Evolutionary conservation across 129 eudicot species (phyloP).

Genomic region (Tagetes patula): DNA sequence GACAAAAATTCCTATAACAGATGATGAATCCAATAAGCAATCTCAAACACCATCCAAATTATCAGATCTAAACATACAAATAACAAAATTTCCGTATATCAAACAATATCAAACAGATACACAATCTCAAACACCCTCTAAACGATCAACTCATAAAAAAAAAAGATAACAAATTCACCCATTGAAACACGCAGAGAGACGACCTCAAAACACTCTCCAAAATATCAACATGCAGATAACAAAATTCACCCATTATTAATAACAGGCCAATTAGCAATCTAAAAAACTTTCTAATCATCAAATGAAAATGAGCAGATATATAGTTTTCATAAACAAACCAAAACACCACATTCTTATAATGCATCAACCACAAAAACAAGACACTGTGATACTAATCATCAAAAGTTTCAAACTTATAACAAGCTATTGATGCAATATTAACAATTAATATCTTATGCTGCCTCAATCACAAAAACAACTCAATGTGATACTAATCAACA

Average conservation of each 20-base stretch:
- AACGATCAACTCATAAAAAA: too few relatives aligned
- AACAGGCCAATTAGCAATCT: background rate
- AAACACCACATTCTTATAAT: background rate
- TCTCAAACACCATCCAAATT: background rate
- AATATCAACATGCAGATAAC: too few relatives aligned
- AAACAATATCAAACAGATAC: background rate
- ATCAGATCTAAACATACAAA: background rate
- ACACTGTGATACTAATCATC: background rate
- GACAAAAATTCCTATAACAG: background rate
- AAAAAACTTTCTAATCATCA: background rate
- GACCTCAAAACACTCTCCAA: too few relatives aligned
- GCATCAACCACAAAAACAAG: background rate
- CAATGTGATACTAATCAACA: background rate
- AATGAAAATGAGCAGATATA: background rate
- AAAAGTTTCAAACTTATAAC: background rate
- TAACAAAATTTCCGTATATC: too few relatives aligned
- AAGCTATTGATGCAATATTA: background rate
- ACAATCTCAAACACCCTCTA: background rate
- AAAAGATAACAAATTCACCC: too few relatives aligned
- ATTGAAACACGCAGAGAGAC: too few relatives aligned
- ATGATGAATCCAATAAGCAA: background rate
- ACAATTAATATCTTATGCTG: background rate
- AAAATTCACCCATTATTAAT: too few relatives aligned
- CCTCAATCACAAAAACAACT: background rate
- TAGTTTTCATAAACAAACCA: background rate